Base-by-base conservation (phyloP, 2,329 filamentous ascomycete species). In the Xylariales sp. region DNA sequence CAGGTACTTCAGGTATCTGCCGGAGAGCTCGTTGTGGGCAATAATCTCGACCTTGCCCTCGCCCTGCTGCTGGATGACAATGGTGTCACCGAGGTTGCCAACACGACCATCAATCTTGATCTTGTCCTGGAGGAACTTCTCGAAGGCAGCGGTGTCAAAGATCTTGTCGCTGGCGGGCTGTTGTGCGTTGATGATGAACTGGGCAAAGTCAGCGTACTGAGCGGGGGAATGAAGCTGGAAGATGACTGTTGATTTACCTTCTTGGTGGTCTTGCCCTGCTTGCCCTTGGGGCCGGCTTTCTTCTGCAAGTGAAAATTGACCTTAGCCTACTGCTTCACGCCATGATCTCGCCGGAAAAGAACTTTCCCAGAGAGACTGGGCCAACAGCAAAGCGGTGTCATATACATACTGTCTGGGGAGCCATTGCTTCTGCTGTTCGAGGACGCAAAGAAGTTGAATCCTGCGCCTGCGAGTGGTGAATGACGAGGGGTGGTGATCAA, bases 121-220 rank as follows among this genome's bases (percentile, higher is more conserved):
- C 76, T 87, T 89, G 75, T 97, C 93, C 82, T 96, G 90, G 52
- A 98, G 87, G 86, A 98, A 98, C 84, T 97, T 97, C 78, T 96
- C 90, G 71, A 98, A 98, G 59, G 90, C 90, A 62, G 87, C 83
- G 69, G 95, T 84, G 72, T 98, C 93, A 83, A 98, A 97, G 82
- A 98, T 98, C 85, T 97, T 97, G 82, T 98, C 93, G 77, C 82
- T 87, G 60, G 90, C 90, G 63, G 93, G 93, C 77, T 97, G 91
- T 64, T 88, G 90, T 71, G 90, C 91, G 79, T 98, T 95, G 87
- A 98, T 97, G 79, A 95, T 84, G 84, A 88, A 98, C 91, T 94
- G 58, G 32, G n/a, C 14, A 34, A 42, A 14, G 35, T 40, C 21
- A 18, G 16, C 15, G 45, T 16, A 11, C 22, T 28, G 20, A 34